Conservation (phyloP, 805 yeast genomes). For the Kuraishia molischiana region DNA sequence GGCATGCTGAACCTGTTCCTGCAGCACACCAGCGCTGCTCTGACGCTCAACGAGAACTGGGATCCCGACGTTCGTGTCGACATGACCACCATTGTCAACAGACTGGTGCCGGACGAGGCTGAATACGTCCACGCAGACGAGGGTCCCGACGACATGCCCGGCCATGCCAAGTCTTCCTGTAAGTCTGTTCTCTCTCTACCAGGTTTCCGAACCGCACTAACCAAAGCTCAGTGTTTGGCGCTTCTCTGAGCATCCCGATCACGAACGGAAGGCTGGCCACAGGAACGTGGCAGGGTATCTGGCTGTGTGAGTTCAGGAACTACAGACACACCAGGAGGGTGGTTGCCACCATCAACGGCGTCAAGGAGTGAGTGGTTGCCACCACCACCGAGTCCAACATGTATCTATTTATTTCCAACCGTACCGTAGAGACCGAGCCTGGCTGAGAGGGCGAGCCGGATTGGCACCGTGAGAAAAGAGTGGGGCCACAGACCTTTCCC, state of each 20-base stretch:
- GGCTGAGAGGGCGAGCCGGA: too few species aligned
- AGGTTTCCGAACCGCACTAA: neutral
- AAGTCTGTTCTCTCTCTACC: slow-evolving; percentile 3
- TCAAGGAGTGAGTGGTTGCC: slow-evolving; percentile 14
- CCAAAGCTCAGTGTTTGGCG: slow-evolving; percentile 39
- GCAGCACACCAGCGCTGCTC: slow-evolving; percentile 74
- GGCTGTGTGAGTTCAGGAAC: slow-evolving; percentile 63
- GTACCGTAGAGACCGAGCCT: too few species aligned
- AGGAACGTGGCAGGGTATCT: slow-evolving; percentile 86
- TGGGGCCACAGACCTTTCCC: too few species aligned
- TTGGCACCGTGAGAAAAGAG: too few species aligned
- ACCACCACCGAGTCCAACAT: too few species aligned
- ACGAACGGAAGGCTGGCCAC: slow-evolving; percentile 54
- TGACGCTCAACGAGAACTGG: slow-evolving; percentile 70
- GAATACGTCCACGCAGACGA: slow-evolving; percentile 59
- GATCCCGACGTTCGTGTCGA: slow-evolving; percentile 72
- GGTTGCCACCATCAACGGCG: slow-evolving; percentile 68
- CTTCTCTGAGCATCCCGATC: slow-evolving; percentile 58
- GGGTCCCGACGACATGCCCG: slow-evolving; percentile 81
- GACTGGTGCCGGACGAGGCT: slow-evolving; percentile 58
- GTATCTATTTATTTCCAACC: too few species aligned
- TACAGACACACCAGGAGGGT: slow-evolving; percentile 54
- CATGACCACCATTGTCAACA: slow-evolving; percentile 52
- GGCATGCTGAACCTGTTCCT: slow-evolving; percentile 61
- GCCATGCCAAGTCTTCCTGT: slow-evolving; percentile 57